Base-by-base conservation (phyloP, 805 yeast genomes). In the Kodamaea hsintzibuensis region DNA sequence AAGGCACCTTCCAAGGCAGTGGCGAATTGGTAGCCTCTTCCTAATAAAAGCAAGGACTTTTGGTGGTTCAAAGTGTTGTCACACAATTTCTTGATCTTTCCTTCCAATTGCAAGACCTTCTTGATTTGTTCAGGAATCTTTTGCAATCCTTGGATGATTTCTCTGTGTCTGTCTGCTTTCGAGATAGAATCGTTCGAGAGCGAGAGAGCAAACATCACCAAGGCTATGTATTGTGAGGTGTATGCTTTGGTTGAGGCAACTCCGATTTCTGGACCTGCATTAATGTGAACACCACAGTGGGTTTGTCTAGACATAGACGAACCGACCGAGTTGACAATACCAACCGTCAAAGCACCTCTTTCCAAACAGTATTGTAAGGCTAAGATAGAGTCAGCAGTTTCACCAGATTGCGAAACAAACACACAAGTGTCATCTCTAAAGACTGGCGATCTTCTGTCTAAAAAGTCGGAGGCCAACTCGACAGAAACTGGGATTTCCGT, bases 241-340 rank as follows among this genome's bases (percentile, higher is more conserved):
- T 95, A 95, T 27, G 99, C 99, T 77, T 95, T 95, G 47, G 99
- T 95, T 10, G 98, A 91, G 9, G 99, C 99, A 62, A 95, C 99
- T 73, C 99, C 98, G 60, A 95, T 95, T 76, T 95, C 99, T 46
- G 99, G 99, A 60, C 99, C 99, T 48, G 99, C 99, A 69, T 95
- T 95, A 70, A 95, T 92, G 72, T 95, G 99, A 54, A 95, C 97
- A 83, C 99, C 99, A 80, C 99, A 95, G 74, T 92, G 96, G 18
- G 99, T 95, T 67, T 85, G 91, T 76, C 99, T 86, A 6, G 98
- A 93, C 72, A 95, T 91, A 42, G 95, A 85, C 4, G 99, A 95
- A 67, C 99, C 99, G 43, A 95, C 99, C 61, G 92, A 83, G 80
- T 95, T 95, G 58, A 95, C 99, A 66, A 95, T 89, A 76, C 99